Percentiles rank a stretch among this genome's conserved stretches.
phyloP scores from a whole-genome alignment of 73 alveolate genomes.

The Paramecium caudatum region DNA sequence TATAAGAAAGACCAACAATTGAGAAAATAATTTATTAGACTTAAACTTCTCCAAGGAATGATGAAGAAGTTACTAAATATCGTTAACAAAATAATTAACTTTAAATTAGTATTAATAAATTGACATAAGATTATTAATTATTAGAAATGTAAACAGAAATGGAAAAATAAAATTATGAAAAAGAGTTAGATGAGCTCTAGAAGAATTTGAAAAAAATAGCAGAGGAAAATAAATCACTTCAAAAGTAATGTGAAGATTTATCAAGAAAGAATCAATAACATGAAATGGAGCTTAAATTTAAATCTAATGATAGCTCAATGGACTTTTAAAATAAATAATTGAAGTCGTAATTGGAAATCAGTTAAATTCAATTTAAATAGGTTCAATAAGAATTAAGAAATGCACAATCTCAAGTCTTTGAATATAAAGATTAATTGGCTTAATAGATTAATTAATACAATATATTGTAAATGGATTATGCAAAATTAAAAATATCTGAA shows the following conservation, averaged over 20 bases:
- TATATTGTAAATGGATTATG: not conserved
- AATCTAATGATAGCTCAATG: not conserved
- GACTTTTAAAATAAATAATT: not conserved
- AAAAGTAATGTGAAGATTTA: not conserved
- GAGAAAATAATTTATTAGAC: not conserved
- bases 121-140: constrained; percentile 25
- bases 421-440: not conserved
- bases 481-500: not conserved
- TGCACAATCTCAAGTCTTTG: not conserved
- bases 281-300: not conserved
- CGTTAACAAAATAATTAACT: not conserved
- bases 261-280: not conserved
- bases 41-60: not conserved
- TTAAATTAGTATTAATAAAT: not conserved
- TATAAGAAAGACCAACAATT: not conserved
- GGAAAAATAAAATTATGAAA: not conserved
- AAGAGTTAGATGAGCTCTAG: not conserved
- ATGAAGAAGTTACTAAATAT: not conserved
- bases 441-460: not conserved
- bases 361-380: not conserved
- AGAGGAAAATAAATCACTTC: not conserved
- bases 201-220: not conserved
- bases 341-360: not conserved
- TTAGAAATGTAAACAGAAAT: not conserved
- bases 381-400: not conserved